Base-by-base conservation (phyloP, 805 yeast genomes). In the Candida khao-thaluensis region DNA sequence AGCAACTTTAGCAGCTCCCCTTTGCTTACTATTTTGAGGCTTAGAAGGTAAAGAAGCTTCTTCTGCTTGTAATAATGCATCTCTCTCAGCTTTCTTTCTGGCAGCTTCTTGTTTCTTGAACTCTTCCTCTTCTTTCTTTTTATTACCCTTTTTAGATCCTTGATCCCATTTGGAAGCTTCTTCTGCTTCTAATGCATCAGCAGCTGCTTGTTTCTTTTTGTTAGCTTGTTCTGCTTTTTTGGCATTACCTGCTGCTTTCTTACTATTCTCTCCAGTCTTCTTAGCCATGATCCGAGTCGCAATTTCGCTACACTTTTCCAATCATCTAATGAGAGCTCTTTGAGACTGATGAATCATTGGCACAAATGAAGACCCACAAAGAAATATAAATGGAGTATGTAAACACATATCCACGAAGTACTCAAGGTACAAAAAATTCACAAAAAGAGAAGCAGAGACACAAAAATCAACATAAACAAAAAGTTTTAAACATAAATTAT, bases 21-120 rank as follows among this genome's bases (percentile, higher is more conserved):
- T 76, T 51, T 76, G 73, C 55, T 81, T 77, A 28, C 69, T 54
- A 31, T 65, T 63, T 28, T 52, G 50, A 1, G 83, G 76, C 58
- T 81, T 82, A 7, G 78, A 47, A 1, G 85, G 85, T 49, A 80
- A 58, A 12, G 81, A 66, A 11, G 71, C 82, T 52, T 81, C 87
- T 59, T 82, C 90, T 7, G 76, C 82, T 45, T 69, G 66, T 46
- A 85, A 60, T 44, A 78, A 62, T 1, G 79, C 79, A 30, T 85
- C 93, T 51, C 93, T 74, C 56, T 85, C 93, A n/a, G 85, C 84
- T 69, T 85, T 86, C 69, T 82, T 83, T 40, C 79, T 72, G 7
- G 82, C 80, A 4, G 85, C 90, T 52, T 84, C 90, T 36, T 82
- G 88, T 54, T 74, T 79, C 64, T 84, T 85, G 40, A 76, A 79